These are phyloP conservation scores for Hordeum vulgare DNA, from an alignment of 176 grass and related monocot genomes.

Conservation along the genomic window MorexV3_pseudomolecules_assembly NC_058520.1:346080214-346080713, in stretches of 20 bases:
- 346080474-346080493: background rate
- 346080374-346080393: too few species aligned
- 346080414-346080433: background rate
- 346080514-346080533: background rate
- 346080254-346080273: too few species aligned
- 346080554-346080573: background rate
- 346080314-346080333: too few species aligned
- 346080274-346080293: too few species aligned
- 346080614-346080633: constrained; percentile 18
- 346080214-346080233: too few species aligned
- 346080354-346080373: too few species aligned
- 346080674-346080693: too few species aligned
- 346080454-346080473: background rate
- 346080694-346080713: too few species aligned
- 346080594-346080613: constrained; percentile 38
- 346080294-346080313: too few species aligned
- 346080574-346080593: constrained; percentile 1
- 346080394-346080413: background rate
- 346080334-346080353: too few species aligned
- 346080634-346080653: constrained; percentile 13
- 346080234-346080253: too few species aligned
- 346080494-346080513: background rate
- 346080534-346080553: background rate
- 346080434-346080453: background rate
- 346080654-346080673: too few species aligned